A percentile compares a stretch with the other conserved stretches of the same genome.
These are phyloP conservation scores for Moesziomyces globuligerus DNA, from an alignment of 1,284 basidiomycete species.

Conservation along the genomic window DNA sequence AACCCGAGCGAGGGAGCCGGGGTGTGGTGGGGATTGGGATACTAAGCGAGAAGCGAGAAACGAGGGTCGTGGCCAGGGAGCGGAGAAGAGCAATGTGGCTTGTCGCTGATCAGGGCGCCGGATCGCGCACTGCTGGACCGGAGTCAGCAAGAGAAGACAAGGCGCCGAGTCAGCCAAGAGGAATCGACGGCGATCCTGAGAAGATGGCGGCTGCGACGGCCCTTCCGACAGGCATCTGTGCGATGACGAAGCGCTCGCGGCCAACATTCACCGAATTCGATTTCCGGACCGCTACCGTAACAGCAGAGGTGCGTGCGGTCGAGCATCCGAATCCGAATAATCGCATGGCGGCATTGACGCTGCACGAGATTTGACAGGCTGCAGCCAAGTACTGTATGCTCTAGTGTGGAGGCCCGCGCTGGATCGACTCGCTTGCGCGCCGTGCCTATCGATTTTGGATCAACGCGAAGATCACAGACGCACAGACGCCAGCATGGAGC, in stretches of 20 bases:
- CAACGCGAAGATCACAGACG: slow-evolving; percentile 29
- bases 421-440: not conserved
- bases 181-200: no score
- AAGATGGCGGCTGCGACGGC: no score
- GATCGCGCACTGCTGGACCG: not conserved
- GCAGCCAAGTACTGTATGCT: no score
- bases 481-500: not conserved
- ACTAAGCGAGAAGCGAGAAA: not conserved
- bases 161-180: no score
- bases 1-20: not conserved
- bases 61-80: not conserved
- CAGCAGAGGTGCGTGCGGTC: no score
- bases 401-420: not conserved
- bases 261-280: not conserved
- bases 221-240: not conserved
- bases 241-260: not conserved
- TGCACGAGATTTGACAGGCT: no score
- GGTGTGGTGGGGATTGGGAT: not conserved
- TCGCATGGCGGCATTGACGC: no score
- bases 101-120: not conserved
- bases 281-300: not conserved
- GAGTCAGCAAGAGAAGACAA: no score
- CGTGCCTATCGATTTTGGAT: slow-evolving; percentile 31
- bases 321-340: no score
- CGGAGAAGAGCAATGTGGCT: not conserved